phyloP scores from a whole-genome alignment of 1,284 basidiomycete species.

The Cryptococcus wingfieldii region DNA sequence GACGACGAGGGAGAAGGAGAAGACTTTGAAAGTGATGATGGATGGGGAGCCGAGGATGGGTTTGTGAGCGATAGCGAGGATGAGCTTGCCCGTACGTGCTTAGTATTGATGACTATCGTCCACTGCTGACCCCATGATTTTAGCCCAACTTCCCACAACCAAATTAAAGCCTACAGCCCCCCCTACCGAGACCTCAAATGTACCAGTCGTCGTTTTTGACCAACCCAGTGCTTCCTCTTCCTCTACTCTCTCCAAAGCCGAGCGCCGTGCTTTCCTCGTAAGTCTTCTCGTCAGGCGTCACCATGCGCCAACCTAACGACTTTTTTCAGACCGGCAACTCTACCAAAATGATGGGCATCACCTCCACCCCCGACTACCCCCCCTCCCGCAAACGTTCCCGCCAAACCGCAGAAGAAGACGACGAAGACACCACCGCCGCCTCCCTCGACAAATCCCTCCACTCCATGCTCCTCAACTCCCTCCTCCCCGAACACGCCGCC shows the following conservation, averaged over 20 bases:
- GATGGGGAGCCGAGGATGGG: constrained; percentile 38
- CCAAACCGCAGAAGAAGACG: not conserved
- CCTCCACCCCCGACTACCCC: constrained; percentile 17
- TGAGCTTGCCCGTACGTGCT: constrained; percentile 16
- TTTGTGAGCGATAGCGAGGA: constrained; percentile 42
- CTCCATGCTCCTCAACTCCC: constrained; percentile 43
- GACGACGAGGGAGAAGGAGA: constrained; percentile 28
- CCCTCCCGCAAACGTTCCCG: constrained; percentile 18
- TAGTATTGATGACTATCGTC: not conserved
- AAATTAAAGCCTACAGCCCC: not conserved
- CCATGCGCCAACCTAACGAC: not conserved
- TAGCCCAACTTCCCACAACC: too few relatives aligned
- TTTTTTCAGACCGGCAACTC: constrained; percentile 36
- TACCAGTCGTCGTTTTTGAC: constrained; percentile 45
- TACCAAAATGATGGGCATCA: constrained; percentile 46
- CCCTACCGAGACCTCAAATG: constrained; percentile 4
- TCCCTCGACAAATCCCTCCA: constrained; percentile 49
- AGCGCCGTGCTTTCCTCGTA: constrained; percentile 44
- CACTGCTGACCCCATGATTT: not conserved
- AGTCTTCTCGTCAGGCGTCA: constrained; percentile 3
- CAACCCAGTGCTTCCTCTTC: constrained; percentile 1
- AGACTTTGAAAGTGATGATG: constrained; percentile 37
- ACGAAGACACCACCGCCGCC: constrained; percentile 1
- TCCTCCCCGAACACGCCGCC: constrained; percentile 33
- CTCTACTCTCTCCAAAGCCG: constrained; percentile 32